Base-by-base conservation (phyloP, 106 monocot species). In the Dioscorea dumetorum region DNA sequence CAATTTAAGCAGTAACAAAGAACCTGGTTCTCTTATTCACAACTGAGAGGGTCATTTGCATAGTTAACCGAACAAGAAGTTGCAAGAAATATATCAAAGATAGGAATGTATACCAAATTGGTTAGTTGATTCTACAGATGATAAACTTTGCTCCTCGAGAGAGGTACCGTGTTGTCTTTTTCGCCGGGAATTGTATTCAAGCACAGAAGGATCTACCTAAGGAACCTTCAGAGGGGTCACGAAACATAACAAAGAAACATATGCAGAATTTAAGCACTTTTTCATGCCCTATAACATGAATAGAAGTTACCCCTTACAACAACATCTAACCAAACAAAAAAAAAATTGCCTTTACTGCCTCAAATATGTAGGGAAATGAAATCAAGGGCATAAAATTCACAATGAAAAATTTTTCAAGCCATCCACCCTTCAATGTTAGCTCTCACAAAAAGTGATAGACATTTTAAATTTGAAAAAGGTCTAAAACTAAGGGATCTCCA, bases 51-150 rank as follows among this genome's bases (percentile, higher is more conserved):
- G 41, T 41, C 41, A 41, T 41, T 41, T 18, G 54, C 15, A 54
- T 18, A 54, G 19, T 5, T 54, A 54, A 54, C 0, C 0, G 18
- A 54, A 54, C 4, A 54, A 19, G 15, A 16, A 54, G 4, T 19
- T 18, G 1, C 19, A 54, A 18, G 12, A 54, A 19, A 54, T 19
- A 8, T 54, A 18, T 54, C 19, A 54, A 4, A 54, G 54, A 54
- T 54, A 8, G 19, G 54, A 5, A 54, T 54, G 54, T 13, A 12
- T 76, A 71, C 75, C 60, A 11, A 22, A 18, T 24, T 7, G 17
- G 33, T 60, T 80, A 14, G 23, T 67, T 18, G 75, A 76, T 22
- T 72, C 67, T 48, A 61, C 53, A 33, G 71, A 67, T 20, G 67
- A 71, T 52, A 62, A 49, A 50, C 31, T 71, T 19, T 53, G 22